phyloP scores from a whole-genome alignment of 2,329 filamentous ascomycete species.

The Apiospora phragmitis region DNA sequence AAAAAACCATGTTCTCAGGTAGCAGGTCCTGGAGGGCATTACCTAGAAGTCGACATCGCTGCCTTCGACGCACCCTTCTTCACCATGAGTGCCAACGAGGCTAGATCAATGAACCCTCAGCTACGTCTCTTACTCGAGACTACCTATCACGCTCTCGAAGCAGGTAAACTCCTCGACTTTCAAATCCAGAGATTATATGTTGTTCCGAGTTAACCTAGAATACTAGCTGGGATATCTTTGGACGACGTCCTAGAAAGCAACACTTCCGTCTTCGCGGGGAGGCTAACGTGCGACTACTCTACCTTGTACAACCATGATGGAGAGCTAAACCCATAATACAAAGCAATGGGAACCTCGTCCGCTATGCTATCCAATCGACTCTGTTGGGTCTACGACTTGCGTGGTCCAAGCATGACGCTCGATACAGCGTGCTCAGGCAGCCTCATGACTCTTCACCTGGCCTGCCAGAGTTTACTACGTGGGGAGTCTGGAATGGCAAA shows the following conservation, averaged over 20 bases:
- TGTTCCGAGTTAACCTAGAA: too few relatives aligned
- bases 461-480: constrained; percentile 18
- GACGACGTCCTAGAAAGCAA: constrained; percentile 9
- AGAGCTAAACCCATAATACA: too few relatives aligned
- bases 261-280: constrained; percentile 15
- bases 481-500: neutral
- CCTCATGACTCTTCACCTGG: constrained; percentile 34
- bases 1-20: too few relatives aligned
- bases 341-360: too few relatives aligned
- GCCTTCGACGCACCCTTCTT: constrained; percentile 18
- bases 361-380: constrained; percentile 32
- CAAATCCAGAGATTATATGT: too few relatives aligned
- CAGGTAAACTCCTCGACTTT: constrained; percentile 14
- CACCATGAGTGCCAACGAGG: constrained; percentile 12
- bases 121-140: constrained; percentile 40
- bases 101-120: constrained; percentile 54
- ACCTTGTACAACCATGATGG: too few relatives aligned
- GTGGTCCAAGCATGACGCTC: constrained; percentile 42
- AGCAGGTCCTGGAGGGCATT: too few relatives aligned
- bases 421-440: constrained; percentile 47
- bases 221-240: constrained; percentile 15
- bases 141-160: constrained; percentile 18
- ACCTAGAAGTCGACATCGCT: too few relatives aligned
- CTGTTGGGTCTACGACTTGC: constrained; percentile 36
- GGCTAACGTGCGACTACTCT: too few relatives aligned